Evolutionary conservation across 768 basidiomycete genomes (phyloP), one percentile per base, ranked within the genome.

Genomic region (Auriculariales sp.): DNA sequence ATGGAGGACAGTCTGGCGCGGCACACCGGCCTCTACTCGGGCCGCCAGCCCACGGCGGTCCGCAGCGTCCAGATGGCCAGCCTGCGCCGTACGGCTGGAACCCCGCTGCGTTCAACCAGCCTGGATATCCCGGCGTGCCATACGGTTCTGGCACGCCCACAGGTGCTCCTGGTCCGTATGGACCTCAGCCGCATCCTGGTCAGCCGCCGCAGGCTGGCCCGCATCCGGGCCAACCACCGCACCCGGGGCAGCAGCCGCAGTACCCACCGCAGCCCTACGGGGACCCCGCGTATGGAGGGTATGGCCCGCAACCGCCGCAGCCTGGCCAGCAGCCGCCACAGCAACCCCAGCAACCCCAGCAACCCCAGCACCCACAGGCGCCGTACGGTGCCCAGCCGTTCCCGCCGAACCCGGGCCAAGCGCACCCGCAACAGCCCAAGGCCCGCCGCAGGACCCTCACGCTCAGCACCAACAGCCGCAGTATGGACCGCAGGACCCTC

Each of bases 1-100:
- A 89, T 93, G 79, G 88, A 91, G 60, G 89, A 91, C 53, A 86
- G 83, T 57, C 67, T 91, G 28, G 81, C 85, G 3, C 70, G 82
- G 51, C 82, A 88, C 57, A 71, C 77, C 10, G 80, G 74, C 45
- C 25, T 34, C 29, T 42, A 35, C 57, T 66, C 11, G 56, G 55
- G 3, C 49, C 54, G 28, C 54, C 49, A 10, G 51, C 56, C 10
- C 2, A n/a, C 12, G 28, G 45, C n/a, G n/a, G 28, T 6, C 45
- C 22, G 25, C 46, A 34, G 17, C 48, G n/a, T n/a, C 27, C 34
- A 29, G 34, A 49, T 5, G 32, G 49, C 19, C 61, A 56, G 17
- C 63, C 70, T 28, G 72, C 74, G 50, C 53, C 62, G 0, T 82
- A 74, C 54, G 75, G 71, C 3, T 80, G 75, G 76, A 71, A 73